Evolutionary conservation across 495 filamentous ascomycete species (phyloP).

Genomic region (Xylaria acuta): DNA sequence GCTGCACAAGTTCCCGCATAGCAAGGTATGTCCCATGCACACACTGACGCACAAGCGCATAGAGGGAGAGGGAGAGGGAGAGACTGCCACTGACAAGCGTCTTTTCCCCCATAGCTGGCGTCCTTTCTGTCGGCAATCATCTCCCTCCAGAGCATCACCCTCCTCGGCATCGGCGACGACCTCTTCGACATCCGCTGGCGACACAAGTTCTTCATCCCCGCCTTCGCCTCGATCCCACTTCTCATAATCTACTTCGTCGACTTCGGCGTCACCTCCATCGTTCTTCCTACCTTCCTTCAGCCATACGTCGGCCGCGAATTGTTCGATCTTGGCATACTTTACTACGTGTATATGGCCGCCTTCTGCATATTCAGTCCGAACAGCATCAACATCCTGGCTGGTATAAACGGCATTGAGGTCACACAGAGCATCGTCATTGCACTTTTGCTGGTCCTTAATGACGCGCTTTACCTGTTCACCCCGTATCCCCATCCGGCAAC

Average conservation of each 20-base stretch:
- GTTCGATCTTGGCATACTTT: slow-evolving; percentile 85
- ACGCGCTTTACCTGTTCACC: slow-evolving; percentile 77
- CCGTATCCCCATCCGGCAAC: slow-evolving; percentile 90
- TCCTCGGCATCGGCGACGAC: slow-evolving; percentile 94
- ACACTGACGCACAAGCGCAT: neutral
- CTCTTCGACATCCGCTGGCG: slow-evolving; percentile 98
- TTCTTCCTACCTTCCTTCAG: slow-evolving; percentile 84
- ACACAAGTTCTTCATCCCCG: slow-evolving; percentile 97
- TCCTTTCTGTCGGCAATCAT: slow-evolving; percentile 94
- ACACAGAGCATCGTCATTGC: slow-evolving; percentile 92
- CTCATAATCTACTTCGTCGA: slow-evolving; percentile 98
- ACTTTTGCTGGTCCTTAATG: slow-evolving; percentile 80
- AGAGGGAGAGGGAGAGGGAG: neutral
- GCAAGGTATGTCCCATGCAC: slow-evolving; percentile 62
- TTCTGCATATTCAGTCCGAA: slow-evolving; percentile 97
- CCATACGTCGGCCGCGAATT: slow-evolving; percentile 79
- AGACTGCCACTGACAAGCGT: neutral
- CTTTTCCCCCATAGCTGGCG: slow-evolving; percentile 66
- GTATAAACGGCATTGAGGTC: slow-evolving; percentile 97
- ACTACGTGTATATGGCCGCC: slow-evolving; percentile 95
- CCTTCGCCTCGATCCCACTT: slow-evolving; percentile 90
- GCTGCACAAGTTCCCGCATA: slow-evolving; percentile 90
- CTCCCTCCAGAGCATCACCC: slow-evolving; percentile 84
- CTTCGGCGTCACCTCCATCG: slow-evolving; percentile 91
- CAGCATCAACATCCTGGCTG: slow-evolving; percentile 97